Percentiles rank a stretch among this genome's conserved stretches.
phyloP scores from a whole-genome alignment of 768 basidiomycete genomes.

The Collybiopsis confluens region DNA sequence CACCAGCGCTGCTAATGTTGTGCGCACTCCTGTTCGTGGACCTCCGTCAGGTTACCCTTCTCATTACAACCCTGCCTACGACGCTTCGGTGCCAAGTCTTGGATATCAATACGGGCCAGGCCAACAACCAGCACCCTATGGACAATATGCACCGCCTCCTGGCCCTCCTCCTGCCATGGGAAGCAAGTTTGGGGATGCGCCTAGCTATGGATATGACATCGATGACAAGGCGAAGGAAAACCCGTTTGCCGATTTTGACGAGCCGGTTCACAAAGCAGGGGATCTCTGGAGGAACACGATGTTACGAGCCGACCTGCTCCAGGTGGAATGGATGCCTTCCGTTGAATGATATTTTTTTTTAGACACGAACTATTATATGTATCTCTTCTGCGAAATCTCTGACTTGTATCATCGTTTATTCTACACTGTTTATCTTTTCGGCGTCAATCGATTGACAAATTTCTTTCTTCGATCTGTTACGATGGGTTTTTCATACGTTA shows the following conservation, averaged over 20 bases:
- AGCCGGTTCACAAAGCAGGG: slow-evolving; percentile 10
- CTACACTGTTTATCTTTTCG: neutral
- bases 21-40: slow-evolving; percentile 41
- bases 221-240: slow-evolving; percentile 39
- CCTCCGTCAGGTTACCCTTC: slow-evolving; percentile 35
- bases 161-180: slow-evolving; percentile 41
- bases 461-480: neutral
- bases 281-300: slow-evolving; percentile 33
- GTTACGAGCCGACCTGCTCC: slow-evolving; percentile 35
- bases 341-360: slow-evolving; percentile 4
- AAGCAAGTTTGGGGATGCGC: slow-evolving; percentile 37
- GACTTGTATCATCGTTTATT: neutral
- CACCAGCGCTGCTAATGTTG: slow-evolving; percentile 45
- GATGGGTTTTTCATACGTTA: slow-evolving; percentile 5
- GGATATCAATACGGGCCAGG: slow-evolving; percentile 25
- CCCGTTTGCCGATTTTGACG: slow-evolving; percentile 54
- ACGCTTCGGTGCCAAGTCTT: slow-evolving; percentile 27
- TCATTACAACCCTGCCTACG: slow-evolving; percentile 61
- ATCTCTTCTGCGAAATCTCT: too few relatives aligned
- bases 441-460: neutral
- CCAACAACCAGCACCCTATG: slow-evolving; percentile 17
- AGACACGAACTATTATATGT: too few relatives aligned
- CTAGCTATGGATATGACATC: slow-evolving; percentile 21
- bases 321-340: slow-evolving; percentile 28
- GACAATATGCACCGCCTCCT: slow-evolving; percentile 41